Evolutionary conservation across 148 eudicot species (phyloP).

Genomic region (Gaultheria prostrata): DNA sequence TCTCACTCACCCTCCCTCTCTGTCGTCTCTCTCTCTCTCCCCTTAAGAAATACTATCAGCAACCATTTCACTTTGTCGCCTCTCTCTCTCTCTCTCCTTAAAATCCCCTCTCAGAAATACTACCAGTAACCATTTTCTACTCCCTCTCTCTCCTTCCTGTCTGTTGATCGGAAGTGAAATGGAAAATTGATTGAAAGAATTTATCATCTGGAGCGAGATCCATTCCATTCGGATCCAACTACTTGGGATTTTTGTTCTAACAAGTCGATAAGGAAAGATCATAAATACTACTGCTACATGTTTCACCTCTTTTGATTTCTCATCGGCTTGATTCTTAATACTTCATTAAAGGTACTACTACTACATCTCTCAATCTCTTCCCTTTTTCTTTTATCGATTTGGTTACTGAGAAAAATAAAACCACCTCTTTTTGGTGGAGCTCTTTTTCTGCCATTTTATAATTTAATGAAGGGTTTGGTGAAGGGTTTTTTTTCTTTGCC

Average conservation of each 20-base stretch:
- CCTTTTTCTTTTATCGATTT: not conserved
- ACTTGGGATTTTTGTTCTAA: not conserved
- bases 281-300: not conserved
- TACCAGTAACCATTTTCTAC: too few relatives aligned
- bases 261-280: not conserved
- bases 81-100: not conserved
- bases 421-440: not conserved
- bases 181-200: not conserved
- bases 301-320: not conserved
- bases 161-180: not conserved
- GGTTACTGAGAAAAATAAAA: not conserved
- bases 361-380: not conserved
- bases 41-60: too few relatives aligned
- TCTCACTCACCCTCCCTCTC: constrained; percentile 5
- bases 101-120: not conserved
- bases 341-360: not conserved
- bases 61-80: not conserved
- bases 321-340: too few relatives aligned
- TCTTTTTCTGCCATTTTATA: not conserved
- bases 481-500: not conserved
- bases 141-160: not conserved
- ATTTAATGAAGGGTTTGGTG: not conserved
- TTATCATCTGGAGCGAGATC: not conserved
- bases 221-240: not conserved
- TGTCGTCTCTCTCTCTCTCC: not conserved